A percentile compares a stretch with the other conserved stretches of the same genome.
Conservation (phyloP, 257 asterid genomes). For the Eucommia ulmoides region DNA sequence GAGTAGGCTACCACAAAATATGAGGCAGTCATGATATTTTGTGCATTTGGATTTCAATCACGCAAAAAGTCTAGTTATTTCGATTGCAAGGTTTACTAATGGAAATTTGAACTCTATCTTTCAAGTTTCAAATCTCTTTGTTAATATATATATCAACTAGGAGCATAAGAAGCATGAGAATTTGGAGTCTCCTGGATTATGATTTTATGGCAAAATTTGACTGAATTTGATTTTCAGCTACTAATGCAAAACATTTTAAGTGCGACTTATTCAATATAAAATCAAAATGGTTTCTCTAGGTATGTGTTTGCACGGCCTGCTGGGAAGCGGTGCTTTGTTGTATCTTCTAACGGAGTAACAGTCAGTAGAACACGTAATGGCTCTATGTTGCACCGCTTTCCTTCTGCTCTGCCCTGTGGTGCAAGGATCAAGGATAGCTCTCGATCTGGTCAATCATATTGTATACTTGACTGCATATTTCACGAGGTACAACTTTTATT, state of each 20-base stretch:
- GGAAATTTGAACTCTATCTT: too few relatives aligned
- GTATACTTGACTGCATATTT: slow-evolving; percentile 89
- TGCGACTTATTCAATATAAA: background rate
- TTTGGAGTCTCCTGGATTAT: too few relatives aligned
- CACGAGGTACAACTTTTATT: slow-evolving; percentile 51
- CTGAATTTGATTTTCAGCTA: too few relatives aligned
- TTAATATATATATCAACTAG: too few relatives aligned
- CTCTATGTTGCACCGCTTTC: slow-evolving; percentile 71
- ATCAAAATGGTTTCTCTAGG: slow-evolving; percentile 25
- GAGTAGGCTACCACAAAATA: too few relatives aligned
- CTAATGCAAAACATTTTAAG: background rate
- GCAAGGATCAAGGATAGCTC: slow-evolving; percentile 38
- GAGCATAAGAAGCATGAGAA: too few relatives aligned
- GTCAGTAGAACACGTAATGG: slow-evolving; percentile 83
- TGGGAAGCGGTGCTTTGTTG: slow-evolving; percentile 88
- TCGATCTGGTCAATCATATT: slow-evolving; percentile 66
- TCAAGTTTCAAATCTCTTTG: too few relatives aligned
- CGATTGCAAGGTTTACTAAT: too few relatives aligned
- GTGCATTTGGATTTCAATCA: too few relatives aligned
- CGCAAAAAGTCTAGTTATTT: too few relatives aligned
- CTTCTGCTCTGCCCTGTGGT: slow-evolving; percentile 84
- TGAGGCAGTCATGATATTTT: too few relatives aligned
- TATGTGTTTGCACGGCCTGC: slow-evolving; percentile 85
- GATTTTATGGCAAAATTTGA: too few relatives aligned
- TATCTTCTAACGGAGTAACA: slow-evolving; percentile 74